A percentile compares a stretch with the other conserved stretches of the same genome.
These are phyloP conservation scores for Pseudocohnilembus persalinus DNA, from an alignment of 169 alveolate species.

Conservation along the genomic window DNA sequence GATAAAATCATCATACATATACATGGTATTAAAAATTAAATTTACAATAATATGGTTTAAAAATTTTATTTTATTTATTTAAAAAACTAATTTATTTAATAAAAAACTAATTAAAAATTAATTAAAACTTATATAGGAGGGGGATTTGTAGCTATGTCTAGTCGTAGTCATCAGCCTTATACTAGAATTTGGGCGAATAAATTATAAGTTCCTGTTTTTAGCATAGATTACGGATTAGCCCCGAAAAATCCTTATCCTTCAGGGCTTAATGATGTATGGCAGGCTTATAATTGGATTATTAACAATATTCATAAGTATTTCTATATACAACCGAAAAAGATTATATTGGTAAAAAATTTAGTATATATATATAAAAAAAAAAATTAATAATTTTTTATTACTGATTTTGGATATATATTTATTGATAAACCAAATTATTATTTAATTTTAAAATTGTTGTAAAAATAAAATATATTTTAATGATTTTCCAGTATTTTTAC, in stretches of 20 bases:
- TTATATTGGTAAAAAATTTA: slow-evolving; percentile 7
- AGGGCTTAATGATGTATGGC: slow-evolving; percentile 84
- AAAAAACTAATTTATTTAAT: too few relatives aligned
- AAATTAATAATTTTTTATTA: too few relatives aligned
- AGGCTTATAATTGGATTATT: slow-evolving; percentile 86
- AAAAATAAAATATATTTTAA: too few relatives aligned
- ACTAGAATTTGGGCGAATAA: slow-evolving; percentile 82
- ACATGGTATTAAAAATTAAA: neutral
- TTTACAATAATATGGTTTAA: too few relatives aligned
- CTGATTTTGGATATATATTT: too few relatives aligned
- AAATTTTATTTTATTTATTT: too few relatives aligned
- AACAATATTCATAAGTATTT: slow-evolving; percentile 53
- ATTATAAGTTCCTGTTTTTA: slow-evolving; percentile 77
- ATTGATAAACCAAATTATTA: too few relatives aligned
- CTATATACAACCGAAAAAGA: slow-evolving; percentile 22
- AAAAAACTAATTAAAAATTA: too few relatives aligned
- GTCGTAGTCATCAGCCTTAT: slow-evolving; percentile 76
- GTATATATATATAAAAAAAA: too few relatives aligned
- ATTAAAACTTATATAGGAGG: slow-evolving; percentile 89
- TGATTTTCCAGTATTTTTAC: too few relatives aligned
- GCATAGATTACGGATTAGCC: slow-evolving; percentile 81
- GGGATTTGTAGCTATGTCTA: slow-evolving; percentile 85
- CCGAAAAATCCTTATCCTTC: slow-evolving; percentile 85
- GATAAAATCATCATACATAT: neutral
- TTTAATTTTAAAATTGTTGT: too few relatives aligned